phyloP scores from a whole-genome alignment of 148 eudicot species.

The Agrostemma githago region DNA sequence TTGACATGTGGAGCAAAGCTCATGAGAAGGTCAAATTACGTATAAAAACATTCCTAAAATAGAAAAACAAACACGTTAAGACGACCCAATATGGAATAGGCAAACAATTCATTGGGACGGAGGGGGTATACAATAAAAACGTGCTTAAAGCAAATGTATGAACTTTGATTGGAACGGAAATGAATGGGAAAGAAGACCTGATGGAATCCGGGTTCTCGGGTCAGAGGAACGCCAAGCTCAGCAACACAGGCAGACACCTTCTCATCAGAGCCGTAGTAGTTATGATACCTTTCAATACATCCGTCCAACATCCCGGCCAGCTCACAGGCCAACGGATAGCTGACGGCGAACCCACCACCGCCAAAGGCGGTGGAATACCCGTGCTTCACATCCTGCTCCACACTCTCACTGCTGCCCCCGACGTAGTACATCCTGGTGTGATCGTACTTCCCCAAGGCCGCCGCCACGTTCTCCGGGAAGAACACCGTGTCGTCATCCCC shows the following conservation, averaged over 20 bases:
- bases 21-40: too few relatives aligned
- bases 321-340: constrained; percentile 58
- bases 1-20: too few relatives aligned
- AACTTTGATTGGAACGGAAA: too few relatives aligned
- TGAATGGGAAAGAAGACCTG: constrained; percentile 48
- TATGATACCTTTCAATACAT: constrained; percentile 56
- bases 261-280: constrained; percentile 85
- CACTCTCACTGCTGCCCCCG: constrained; percentile 77
- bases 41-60: too few relatives aligned
- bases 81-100: too few relatives aligned
- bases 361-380: constrained; percentile 80
- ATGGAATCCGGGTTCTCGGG: constrained; percentile 71
- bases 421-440: constrained; percentile 61
- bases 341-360: constrained; percentile 86
- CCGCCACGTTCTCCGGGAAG: constrained; percentile 54
- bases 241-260: constrained; percentile 73
- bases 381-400: constrained; percentile 74
- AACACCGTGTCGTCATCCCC: constrained; percentile 97
- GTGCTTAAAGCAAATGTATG: too few relatives aligned
- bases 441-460: constrained; percentile 61
- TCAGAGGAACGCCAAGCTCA: constrained; percentile 79
- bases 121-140: too few relatives aligned
- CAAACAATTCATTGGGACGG: too few relatives aligned
- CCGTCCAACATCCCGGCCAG: constrained; percentile 49
- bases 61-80: too few relatives aligned